These are phyloP conservation scores for Metschnikowia lunata DNA, from an alignment of 805 yeast genomes.

Conservation along the genomic window DNA sequence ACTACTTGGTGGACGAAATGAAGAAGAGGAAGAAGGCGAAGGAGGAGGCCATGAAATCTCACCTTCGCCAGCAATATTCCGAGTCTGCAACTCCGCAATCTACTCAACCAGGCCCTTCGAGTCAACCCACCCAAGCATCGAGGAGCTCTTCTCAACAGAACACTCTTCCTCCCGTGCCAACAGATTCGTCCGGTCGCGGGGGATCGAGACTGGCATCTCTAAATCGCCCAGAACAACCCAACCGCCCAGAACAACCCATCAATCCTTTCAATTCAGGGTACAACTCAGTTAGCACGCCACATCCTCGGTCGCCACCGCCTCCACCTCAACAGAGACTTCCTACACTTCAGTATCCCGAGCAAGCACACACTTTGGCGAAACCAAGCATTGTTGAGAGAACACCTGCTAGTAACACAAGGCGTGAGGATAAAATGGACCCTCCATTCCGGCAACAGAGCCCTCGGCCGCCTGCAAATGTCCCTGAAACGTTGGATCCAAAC, in stretches of 20 bases:
- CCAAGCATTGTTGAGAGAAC: slow-evolving; percentile 15
- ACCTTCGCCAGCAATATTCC: slow-evolving; percentile 21
- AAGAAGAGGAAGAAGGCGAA: slow-evolving; percentile 62
- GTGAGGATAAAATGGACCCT: slow-evolving; percentile 4
- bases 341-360: slow-evolving; percentile 28
- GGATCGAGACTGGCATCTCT: slow-evolving; percentile 3
- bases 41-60: slow-evolving; percentile 40
- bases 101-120: background rate
- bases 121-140: slow-evolving; percentile 17
- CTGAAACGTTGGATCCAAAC: slow-evolving; percentile 33
- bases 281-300: background rate
- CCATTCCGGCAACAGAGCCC: slow-evolving; percentile 29
- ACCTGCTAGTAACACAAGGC: slow-evolving; percentile 12
- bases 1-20: slow-evolving; percentile 84
- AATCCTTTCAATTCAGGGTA: slow-evolving; percentile 1
- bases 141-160: slow-evolving; percentile 3
- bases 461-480: slow-evolving; percentile 14
- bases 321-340: slow-evolving; percentile 9
- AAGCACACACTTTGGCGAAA: slow-evolving; percentile 33
- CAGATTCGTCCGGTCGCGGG: background rate
- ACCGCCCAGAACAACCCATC: background rate
- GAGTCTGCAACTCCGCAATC: background rate
- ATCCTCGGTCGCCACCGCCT: slow-evolving; percentile 8
- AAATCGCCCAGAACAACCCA: background rate
- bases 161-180: background rate